These are phyloP conservation scores for Calonectria pseudoreteaudii DNA, from an alignment of 2,329 filamentous ascomycete species.

Conservation along the genomic window DNA sequence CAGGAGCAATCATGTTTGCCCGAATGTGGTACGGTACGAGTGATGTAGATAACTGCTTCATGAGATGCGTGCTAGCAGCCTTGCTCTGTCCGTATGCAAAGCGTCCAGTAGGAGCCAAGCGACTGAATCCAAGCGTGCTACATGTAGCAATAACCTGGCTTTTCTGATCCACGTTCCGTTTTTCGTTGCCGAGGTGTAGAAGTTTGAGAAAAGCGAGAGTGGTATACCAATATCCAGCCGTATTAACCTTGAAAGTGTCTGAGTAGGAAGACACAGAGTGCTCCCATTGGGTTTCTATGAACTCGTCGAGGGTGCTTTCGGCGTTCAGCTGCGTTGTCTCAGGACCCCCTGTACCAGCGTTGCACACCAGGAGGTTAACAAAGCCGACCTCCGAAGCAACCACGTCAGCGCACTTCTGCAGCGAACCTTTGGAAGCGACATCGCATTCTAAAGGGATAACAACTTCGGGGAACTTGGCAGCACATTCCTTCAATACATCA, in stretches of 20 bases:
- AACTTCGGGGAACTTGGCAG: no score
- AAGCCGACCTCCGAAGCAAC: not conserved
- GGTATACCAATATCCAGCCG: not conserved
- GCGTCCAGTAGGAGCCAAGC: not conserved
- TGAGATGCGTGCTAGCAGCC: not conserved
- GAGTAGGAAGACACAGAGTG: not conserved
- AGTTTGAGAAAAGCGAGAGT: not conserved
- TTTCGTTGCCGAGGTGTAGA: not conserved
- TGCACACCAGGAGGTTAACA: not conserved
- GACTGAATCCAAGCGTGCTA: constrained; percentile 1
- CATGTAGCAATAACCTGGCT: constrained; percentile 3
- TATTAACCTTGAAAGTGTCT: not conserved
- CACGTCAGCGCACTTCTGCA: no score
- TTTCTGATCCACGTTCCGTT: not conserved
- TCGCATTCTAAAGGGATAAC: no score
- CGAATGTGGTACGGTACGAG: not conserved
- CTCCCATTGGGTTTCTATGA: not conserved
- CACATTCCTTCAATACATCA: no score
- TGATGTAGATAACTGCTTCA: constrained; percentile 3
- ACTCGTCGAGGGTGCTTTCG: not conserved
- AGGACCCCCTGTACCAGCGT: not conserved
- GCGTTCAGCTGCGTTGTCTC: not conserved
- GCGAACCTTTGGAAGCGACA: no score
- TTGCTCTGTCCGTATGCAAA: constrained; percentile 6
- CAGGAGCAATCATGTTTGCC: not conserved